Percentiles rank a stretch among this genome's conserved stretches.
These are phyloP conservation scores for Excoecaria cochinchinensis DNA, from an alignment of 345 rosid species.

Conservation along the genomic window DNA sequence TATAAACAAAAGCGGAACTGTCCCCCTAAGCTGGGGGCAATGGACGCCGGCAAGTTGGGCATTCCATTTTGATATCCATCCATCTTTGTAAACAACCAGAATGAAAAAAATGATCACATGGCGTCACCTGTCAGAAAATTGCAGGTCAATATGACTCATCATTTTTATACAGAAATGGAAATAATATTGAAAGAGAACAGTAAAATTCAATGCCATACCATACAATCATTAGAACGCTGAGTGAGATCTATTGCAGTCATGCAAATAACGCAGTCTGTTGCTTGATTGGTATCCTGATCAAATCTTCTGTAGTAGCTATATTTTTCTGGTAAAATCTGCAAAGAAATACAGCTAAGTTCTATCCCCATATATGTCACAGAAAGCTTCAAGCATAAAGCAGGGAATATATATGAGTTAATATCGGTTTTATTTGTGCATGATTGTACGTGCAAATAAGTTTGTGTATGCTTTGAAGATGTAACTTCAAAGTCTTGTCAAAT, in stretches of 20 bases:
- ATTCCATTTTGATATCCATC: constrained; percentile 99
- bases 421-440: neutral
- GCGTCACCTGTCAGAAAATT: constrained; percentile 65
- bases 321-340: constrained; percentile 91
- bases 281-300: constrained; percentile 47
- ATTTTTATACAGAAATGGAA: neutral
- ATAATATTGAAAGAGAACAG: constrained; percentile 2
- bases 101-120: constrained; percentile 95
- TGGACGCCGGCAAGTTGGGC: constrained; percentile 95
- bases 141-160: neutral
- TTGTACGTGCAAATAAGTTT: neutral
- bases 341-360: constrained; percentile 6
- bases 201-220: constrained; percentile 44
- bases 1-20: constrained; percentile 29
- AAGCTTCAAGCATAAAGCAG: neutral
- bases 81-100: constrained; percentile 92
- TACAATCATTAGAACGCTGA: constrained; percentile 65
- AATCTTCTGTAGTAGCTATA: constrained; percentile 81
- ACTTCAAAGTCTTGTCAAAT: neutral
- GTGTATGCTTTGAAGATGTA: neutral
- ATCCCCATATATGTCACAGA: neutral
- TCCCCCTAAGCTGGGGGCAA: constrained; percentile 75
- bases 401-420: neutral
- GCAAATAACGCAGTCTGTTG: constrained; percentile 88
- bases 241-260: constrained; percentile 82